phyloP scores from a whole-genome alignment of 1,284 basidiomycete species.

The Apiotrichum montevideense region DNA sequence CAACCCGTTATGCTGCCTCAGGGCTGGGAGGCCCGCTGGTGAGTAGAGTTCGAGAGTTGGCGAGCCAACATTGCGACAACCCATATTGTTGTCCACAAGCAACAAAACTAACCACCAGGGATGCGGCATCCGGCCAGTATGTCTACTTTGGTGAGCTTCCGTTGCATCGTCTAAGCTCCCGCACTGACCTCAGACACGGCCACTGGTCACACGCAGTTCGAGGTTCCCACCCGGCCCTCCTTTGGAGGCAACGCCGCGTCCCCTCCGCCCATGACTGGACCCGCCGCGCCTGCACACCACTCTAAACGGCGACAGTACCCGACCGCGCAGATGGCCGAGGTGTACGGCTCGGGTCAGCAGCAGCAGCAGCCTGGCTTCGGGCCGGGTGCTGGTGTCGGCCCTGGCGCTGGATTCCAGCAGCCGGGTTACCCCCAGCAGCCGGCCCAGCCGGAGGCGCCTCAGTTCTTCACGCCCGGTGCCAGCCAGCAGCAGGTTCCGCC shows the following conservation, averaged over 20 bases:
- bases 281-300: conserved; percentile 39
- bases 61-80: neutral
- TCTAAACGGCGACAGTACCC: conserved; percentile 84
- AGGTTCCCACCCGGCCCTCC: conserved; percentile 49
- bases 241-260: conserved; percentile 21
- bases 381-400: conserved; percentile 1
- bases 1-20: conserved; percentile 56
- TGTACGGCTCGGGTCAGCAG: conserved; percentile 54
- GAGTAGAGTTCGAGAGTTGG: conserved; percentile 25
- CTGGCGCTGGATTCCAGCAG: conserved; percentile 18
- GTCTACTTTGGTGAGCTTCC: conserved; percentile 66
- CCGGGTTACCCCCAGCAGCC: conserved; percentile 45
- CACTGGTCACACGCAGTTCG: conserved; percentile 61
- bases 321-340: conserved; percentile 72
- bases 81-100: too few species aligned
- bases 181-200: conserved; percentile 28
- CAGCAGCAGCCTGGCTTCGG: conserved; percentile 27
- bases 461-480: conserved; percentile 82
- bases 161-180: neutral
- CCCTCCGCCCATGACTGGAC: conserved; percentile 20
- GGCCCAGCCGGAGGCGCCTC: conserved; percentile 41
- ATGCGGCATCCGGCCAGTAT: conserved; percentile 69
- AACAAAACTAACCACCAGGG: conserved; percentile 54
- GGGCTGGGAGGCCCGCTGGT: conserved; percentile 88
- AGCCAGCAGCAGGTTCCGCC: conserved; percentile 45